Conservation (phyloP, 257 asterid genomes). For the Verbena officinalis region DNA sequence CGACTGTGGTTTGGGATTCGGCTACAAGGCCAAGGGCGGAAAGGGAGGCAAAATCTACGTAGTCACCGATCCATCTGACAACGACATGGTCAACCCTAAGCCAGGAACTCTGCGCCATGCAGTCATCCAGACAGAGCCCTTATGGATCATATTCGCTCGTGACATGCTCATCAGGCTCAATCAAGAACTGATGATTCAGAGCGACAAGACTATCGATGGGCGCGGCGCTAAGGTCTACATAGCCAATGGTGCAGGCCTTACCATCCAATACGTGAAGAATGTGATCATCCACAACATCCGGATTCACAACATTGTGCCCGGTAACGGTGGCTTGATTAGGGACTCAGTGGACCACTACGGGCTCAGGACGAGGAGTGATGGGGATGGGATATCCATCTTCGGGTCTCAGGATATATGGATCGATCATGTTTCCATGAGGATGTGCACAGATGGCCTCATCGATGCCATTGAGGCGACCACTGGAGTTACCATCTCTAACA, state of each 20-base stretch:
- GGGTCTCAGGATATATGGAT: conserved; percentile 76
- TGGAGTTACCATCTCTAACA: conserved; percentile 70
- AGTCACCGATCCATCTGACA: conserved; percentile 67
- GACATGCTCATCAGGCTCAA: conserved; percentile 60
- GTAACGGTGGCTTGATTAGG: conserved; percentile 62
- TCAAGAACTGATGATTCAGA: conserved; percentile 59
- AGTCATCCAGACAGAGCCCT: conserved; percentile 67
- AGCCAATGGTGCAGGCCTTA: conserved; percentile 74
- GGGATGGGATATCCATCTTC: conserved; percentile 79
- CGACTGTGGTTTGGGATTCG: conserved; percentile 77
- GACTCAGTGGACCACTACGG: conserved; percentile 64
- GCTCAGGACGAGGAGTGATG: conserved; percentile 62
- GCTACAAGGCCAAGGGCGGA: conserved; percentile 69
- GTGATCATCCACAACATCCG: conserved; percentile 71
- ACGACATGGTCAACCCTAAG: conserved; percentile 51
- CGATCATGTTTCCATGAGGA: conserved; percentile 81
- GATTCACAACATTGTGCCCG: conserved; percentile 46
- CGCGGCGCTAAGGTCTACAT: conserved; percentile 71
- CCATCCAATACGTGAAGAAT: conserved; percentile 59
- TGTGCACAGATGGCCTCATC: conserved; percentile 62
- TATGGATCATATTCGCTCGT: conserved; percentile 71
- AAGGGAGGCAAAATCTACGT: conserved; percentile 57
- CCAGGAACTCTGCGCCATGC: conserved; percentile 88
- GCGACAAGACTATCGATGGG: conserved; percentile 86
- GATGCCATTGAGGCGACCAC: conserved; percentile 75